Conservation (phyloP, 768 basidiomycete genomes). For the Tylopilus intermedius region DNA sequence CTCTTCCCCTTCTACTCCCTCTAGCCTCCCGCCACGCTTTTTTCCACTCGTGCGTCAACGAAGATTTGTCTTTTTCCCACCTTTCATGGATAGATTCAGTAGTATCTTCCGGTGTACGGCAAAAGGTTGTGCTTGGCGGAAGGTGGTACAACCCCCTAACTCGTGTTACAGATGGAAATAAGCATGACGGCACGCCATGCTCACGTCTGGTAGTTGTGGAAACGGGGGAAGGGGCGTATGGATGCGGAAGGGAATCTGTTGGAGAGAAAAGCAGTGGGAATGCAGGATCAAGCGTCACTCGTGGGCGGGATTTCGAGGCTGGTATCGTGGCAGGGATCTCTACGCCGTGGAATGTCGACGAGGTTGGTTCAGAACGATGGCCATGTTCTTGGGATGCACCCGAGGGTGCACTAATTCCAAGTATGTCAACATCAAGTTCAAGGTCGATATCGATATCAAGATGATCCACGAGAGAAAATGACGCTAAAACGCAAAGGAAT, state of each 20-base stretch:
- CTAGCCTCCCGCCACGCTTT: constrained; percentile 69
- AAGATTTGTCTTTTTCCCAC: constrained; percentile 68
- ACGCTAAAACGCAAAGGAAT: constrained; percentile 32
- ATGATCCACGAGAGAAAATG: constrained; percentile 73
- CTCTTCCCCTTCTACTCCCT: constrained; percentile 55
- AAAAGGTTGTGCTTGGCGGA: constrained; percentile 15
- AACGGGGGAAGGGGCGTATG: constrained; percentile 12
- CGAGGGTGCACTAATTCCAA: constrained; percentile 19
- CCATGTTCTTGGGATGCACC: constrained; percentile 1
- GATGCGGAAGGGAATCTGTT: constrained; percentile 20
- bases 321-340: constrained; percentile 2
- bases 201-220: not conserved
- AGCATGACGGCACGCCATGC: constrained; percentile 20
- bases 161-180: constrained; percentile 34
- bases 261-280: constrained; percentile 63
- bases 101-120: constrained; percentile 19
- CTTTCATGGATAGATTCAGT: constrained; percentile 49
- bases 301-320: constrained; percentile 5
- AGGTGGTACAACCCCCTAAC: constrained; percentile 48
- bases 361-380: constrained; percentile 1
- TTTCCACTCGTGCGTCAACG: constrained; percentile 75
- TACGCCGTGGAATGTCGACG: not conserved
- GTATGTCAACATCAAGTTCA: constrained; percentile 58
- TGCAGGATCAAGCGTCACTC: constrained; percentile 45
- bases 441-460: constrained; percentile 72